These are phyloP conservation scores for Moringa oleifera DNA, from an alignment of 345 rosid genomes.

Conservation along the genomic window DNA sequence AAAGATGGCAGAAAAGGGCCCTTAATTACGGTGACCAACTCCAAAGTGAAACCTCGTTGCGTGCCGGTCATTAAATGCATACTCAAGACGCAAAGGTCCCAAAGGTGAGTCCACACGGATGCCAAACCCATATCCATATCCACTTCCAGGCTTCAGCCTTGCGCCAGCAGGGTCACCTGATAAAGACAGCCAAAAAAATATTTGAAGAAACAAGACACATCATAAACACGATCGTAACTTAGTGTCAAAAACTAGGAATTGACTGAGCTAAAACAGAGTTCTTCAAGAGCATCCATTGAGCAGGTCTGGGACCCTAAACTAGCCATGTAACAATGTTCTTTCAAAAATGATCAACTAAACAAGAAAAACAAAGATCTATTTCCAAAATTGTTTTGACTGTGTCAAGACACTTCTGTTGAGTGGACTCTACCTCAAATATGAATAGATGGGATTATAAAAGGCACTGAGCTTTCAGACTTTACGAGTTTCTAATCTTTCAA, in stretches of 20 bases:
- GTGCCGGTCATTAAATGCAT: constrained; percentile 69
- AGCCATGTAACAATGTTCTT: neutral
- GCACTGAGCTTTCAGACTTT: too few species aligned
- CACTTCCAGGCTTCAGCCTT: constrained; percentile 86
- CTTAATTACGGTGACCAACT: constrained; percentile 69
- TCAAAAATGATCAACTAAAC: neutral
- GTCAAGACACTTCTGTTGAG: too few species aligned
- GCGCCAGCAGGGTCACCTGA: constrained; percentile 97
- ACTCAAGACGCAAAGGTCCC: constrained; percentile 82
- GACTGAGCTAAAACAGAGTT: neutral
- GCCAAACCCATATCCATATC: constrained; percentile 85
- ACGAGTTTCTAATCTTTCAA: too few species aligned
- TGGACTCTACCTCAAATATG: too few species aligned
- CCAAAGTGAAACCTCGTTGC: constrained; percentile 83
- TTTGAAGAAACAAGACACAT: neutral
- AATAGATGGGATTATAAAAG: too few species aligned
- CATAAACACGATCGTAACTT: neutral
- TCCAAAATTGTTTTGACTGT: too few species aligned
- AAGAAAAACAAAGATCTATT: too few species aligned
- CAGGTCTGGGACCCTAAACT: neutral
- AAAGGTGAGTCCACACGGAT: constrained; percentile 81
- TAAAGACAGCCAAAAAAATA: neutral
- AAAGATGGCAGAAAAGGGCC: neutral
- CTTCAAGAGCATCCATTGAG: neutral
- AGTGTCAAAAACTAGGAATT: too few species aligned